phyloP scores from a whole-genome alignment of 441 rosid species.

The Erodium texanum region DNA sequence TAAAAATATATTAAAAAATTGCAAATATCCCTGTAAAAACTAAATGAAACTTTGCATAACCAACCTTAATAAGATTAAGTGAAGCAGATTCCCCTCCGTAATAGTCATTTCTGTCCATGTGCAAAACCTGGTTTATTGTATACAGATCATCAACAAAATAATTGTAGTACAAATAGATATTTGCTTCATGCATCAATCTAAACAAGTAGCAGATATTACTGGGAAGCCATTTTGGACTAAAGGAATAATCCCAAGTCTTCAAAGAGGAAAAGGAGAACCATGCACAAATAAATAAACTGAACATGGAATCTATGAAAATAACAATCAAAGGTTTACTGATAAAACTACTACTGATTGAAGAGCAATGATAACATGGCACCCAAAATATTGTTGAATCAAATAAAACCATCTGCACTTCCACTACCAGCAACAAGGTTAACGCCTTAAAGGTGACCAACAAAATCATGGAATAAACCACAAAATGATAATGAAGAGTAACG shows the following conservation, averaged over 20 bases:
- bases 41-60: neutral
- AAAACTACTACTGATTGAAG: neutral
- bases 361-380: neutral
- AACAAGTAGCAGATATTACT: neutral
- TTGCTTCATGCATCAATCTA: neutral
- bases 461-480: neutral
- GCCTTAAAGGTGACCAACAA: neutral
- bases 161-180: neutral
- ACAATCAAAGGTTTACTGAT: neutral
- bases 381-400: neutral
- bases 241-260: neutral
- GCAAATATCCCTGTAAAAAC: too few species aligned
- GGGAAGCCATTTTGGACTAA: neutral
- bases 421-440: neutral
- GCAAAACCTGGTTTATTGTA: conserved; percentile 52
- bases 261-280: neutral
- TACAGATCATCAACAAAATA: neutral
- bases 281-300: neutral
- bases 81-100: conserved; percentile 91
- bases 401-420: neutral
- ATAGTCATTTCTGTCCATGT: conserved; percentile 91
- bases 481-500: neutral
- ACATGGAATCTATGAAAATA: neutral
- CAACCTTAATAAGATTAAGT: conserved; percentile 39
- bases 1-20: neutral